These are phyloP conservation scores for Zymoseptoria ardabiliae DNA, from an alignment of 2,329 filamentous ascomycete species.

Conservation along the genomic window DNA sequence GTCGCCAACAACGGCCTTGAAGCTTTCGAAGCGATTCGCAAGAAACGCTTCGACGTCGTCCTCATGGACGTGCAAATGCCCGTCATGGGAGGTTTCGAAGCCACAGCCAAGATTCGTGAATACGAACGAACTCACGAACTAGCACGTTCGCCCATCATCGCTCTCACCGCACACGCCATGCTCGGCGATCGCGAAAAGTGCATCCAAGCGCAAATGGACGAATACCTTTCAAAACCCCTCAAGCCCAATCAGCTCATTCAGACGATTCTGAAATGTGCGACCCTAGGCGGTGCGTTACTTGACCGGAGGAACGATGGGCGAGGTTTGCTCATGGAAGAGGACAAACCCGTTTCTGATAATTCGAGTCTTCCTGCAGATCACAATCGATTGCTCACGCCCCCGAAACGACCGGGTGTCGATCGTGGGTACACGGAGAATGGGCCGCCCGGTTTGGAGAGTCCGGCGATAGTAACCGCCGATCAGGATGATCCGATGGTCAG, in stretches of 20 bases:
- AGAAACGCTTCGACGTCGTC: conserved; percentile 89
- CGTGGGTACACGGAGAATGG: conserved; percentile 65
- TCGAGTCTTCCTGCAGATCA: conserved; percentile 14
- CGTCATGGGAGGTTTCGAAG: conserved; percentile 98
- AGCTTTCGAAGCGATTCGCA: conserved; percentile 85
- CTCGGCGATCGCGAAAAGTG: conserved; percentile 96
- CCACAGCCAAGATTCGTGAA: conserved; percentile 91
- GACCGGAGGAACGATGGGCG: conserved; percentile 57
- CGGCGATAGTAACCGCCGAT: conserved; percentile 53
- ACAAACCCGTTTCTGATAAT: conserved; percentile 17
- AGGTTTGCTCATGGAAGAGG: conserved; percentile 19
- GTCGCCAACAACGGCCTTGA: conserved; percentile 94
- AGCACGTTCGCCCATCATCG: conserved; percentile 87
- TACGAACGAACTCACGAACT: conserved; percentile 78
- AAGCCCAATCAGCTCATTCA: conserved; percentile 97
- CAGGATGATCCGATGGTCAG: conserved; percentile 53
- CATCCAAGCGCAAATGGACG: conserved; percentile 98
- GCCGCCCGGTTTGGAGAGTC: conserved; percentile 54
- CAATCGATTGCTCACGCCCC: conserved; percentile 20
- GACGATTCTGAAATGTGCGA: conserved; percentile 93
- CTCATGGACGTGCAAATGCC: conserved; percentile 99
- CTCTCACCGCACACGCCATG: conserved; percentile 96
- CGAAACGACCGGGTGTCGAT: conserved; percentile 46
- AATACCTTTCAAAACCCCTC: conserved; percentile 92
- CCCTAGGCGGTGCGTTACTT: conserved; percentile 73